A percentile compares a stretch with the other conserved stretches of the same genome.
phyloP scores from a whole-genome alignment of 257 asterid genomes.

The Plantago elongata region DNA sequence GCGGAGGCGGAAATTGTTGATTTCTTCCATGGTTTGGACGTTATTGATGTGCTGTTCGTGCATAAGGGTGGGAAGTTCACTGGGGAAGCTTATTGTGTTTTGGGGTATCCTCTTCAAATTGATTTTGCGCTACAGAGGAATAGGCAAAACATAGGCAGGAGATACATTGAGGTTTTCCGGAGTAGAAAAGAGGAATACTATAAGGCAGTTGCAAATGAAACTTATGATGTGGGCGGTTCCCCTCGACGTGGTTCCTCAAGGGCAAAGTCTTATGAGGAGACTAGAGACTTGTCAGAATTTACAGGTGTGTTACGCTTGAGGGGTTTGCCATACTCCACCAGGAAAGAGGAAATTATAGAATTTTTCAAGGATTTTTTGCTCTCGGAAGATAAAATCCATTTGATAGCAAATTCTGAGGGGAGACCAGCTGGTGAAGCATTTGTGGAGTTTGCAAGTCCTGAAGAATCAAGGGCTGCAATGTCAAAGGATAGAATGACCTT shows the following conservation, averaged over 20 bases:
- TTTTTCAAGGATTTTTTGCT: slow-evolving; percentile 74
- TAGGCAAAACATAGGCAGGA: slow-evolving; percentile 80
- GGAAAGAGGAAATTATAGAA: slow-evolving; percentile 59
- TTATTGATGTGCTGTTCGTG: slow-evolving; percentile 74
- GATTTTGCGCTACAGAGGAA: slow-evolving; percentile 88
- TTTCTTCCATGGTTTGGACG: slow-evolving; percentile 80
- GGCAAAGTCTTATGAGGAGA: slow-evolving; percentile 70
- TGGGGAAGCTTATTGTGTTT: slow-evolving; percentile 81
- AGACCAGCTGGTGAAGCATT: slow-evolving; percentile 93
- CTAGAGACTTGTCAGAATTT: slow-evolving; percentile 70
- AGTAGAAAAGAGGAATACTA: slow-evolving; percentile 87
- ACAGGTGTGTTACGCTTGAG: slow-evolving; percentile 81
- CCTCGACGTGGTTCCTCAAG: slow-evolving; percentile 67
- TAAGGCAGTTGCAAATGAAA: slow-evolving; percentile 82
- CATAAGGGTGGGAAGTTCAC: slow-evolving; percentile 74
- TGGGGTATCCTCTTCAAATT: slow-evolving; percentile 85
- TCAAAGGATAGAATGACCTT: slow-evolving; percentile 86
- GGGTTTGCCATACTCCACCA: slow-evolving; percentile 86
- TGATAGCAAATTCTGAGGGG: slow-evolving; percentile 71
- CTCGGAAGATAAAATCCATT: slow-evolving; percentile 63
- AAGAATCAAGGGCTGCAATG: slow-evolving; percentile 88
- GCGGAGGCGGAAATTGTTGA: slow-evolving; percentile 72
- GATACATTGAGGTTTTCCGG: slow-evolving; percentile 92
- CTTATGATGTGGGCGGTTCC: slow-evolving; percentile 60
- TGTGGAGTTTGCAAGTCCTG: slow-evolving; percentile 81